A percentile compares a stretch with the other conserved stretches of the same genome.
These are phyloP conservation scores for Artemisia argyi DNA, from an alignment of 129 eudicot species.

Conservation along the genomic window DNA sequence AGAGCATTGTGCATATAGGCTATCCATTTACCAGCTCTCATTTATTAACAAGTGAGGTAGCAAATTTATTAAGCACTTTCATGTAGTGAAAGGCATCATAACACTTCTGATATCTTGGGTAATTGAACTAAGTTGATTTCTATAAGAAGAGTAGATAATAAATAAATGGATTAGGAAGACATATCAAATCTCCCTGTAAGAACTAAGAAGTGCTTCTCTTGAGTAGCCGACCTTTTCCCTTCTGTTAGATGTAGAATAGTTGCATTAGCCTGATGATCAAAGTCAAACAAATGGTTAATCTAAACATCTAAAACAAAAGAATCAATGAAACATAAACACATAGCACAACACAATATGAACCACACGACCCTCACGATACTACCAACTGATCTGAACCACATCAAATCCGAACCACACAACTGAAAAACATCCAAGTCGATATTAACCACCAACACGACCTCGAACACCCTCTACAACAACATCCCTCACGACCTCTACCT, in stretches of 20 bases:
- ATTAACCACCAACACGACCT: no score
- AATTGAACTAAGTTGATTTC: conserved; percentile 1
- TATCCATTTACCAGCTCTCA: neutral
- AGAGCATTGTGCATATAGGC: conserved; percentile 3
- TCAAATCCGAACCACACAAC: no score
- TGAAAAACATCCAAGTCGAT: no score
- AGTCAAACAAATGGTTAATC: conserved; percentile 21
- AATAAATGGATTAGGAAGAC: conserved; percentile 3
- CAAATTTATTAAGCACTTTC: conserved; percentile 3
- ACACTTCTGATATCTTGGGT: neutral
- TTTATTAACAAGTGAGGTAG: neutral
- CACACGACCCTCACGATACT: no score
- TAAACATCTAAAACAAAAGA: conserved; percentile 6
- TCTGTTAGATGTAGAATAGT: conserved; percentile 36
- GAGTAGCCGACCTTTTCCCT: conserved; percentile 36
- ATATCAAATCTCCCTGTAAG: conserved; percentile 41
- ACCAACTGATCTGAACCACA: no score
- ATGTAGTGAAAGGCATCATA: neutral
- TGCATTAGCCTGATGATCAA: conserved; percentile 40
- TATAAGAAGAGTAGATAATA: neutral
- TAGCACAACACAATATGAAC: no score
- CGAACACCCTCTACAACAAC: no score
- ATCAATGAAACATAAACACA: conserved; percentile 1
- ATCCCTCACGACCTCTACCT: no score
- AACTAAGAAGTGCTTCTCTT: conserved; percentile 37